Evolutionary conservation across 2,329 filamentous ascomycete genomes (phyloP).

Genomic region (Exophiala phaeomuriformis): DNA sequence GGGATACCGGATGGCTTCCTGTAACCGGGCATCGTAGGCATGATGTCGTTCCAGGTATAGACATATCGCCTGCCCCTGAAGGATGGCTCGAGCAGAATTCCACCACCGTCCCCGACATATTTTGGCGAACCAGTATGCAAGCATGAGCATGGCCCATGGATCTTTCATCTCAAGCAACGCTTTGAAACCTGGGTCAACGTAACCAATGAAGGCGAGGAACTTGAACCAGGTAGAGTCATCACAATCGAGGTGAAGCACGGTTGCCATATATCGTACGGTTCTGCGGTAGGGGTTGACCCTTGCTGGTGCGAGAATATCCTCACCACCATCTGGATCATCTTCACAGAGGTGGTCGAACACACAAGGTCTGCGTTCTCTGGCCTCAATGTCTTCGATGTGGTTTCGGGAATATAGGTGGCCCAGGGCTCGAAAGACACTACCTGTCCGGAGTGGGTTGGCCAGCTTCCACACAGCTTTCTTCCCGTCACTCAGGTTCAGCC

Average conservation of each 20-base stretch:
- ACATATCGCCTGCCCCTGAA: conserved; percentile 47
- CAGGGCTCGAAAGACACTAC: conserved; percentile 34
- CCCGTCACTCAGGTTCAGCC: conserved; percentile 51
- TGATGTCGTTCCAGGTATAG: conserved; percentile 36
- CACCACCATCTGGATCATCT: background rate
- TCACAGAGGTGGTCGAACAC: conserved; percentile 18
- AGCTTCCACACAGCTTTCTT: conserved; percentile 51
- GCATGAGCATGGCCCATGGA: conserved; percentile 46
- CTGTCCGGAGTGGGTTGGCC: conserved; percentile 42
- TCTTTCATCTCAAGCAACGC: conserved; percentile 46
- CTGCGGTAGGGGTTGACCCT: conserved; percentile 33
- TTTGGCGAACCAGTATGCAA: conserved; percentile 53
- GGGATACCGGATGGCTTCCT: background rate
- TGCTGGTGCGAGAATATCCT: background rate
- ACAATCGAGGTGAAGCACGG: conserved; percentile 31
- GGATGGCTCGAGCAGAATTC: conserved; percentile 39
- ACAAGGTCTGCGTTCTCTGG: background rate
- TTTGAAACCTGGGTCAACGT: conserved; percentile 41
- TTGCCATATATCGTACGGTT: conserved; percentile 33
- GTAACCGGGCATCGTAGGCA: conserved; percentile 9
- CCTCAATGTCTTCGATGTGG: background rate
- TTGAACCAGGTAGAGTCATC: conserved; percentile 39
- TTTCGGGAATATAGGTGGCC: background rate
- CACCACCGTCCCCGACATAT: conserved; percentile 43
- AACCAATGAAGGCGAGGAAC: conserved; percentile 44